These are phyloP conservation scores for Gelatoporia subvermispora DNA, from an alignment of 768 basidiomycete species.

Conservation along the genomic window DNA sequence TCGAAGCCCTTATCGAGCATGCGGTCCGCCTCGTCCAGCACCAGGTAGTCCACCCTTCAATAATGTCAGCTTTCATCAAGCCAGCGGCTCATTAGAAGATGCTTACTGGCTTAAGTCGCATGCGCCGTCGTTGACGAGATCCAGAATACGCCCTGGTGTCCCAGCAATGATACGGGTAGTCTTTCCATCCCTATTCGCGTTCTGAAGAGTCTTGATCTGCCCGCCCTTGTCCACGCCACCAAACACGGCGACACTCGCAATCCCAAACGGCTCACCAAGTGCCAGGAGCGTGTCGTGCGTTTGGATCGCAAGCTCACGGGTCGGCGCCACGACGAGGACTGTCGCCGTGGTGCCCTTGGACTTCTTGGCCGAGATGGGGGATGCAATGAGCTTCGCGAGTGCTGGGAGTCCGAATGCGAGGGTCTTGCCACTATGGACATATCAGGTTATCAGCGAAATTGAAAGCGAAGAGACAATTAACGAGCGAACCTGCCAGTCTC, in stretches of 20 bases:
- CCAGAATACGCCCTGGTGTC: constrained; percentile 90
- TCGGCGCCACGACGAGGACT: constrained; percentile 75
- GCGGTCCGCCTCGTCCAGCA: constrained; percentile 95
- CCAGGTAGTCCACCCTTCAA: constrained; percentile 79
- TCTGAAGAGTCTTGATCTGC: constrained; percentile 68
- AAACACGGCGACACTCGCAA: constrained; percentile 83
- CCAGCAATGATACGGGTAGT: constrained; percentile 82
- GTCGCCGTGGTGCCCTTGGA: constrained; percentile 36
- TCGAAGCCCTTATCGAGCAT: constrained; percentile 99
- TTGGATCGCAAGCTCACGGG: constrained; percentile 93
- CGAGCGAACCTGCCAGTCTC: constrained; percentile 79
- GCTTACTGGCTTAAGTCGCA: constrained; percentile 77
- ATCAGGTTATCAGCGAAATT: constrained; percentile 4
- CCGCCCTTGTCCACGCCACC: constrained; percentile 92
- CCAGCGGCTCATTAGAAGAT: not conserved
- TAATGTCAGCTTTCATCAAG: constrained; percentile 3
- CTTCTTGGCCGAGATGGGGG: constrained; percentile 27
- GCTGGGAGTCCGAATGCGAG: constrained; percentile 94
- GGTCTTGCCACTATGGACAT: constrained; percentile 76
- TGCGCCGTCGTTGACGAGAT: constrained; percentile 82
- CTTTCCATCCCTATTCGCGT: constrained; percentile 43
- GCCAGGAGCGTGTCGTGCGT: constrained; percentile 79
- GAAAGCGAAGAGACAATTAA: not conserved
- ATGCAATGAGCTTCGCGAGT: constrained; percentile 56
- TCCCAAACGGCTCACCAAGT: constrained; percentile 69